These are phyloP conservation scores for Tulasnella calospora DNA, from an alignment of 768 basidiomycete genomes.

Conservation along the genomic window DNA sequence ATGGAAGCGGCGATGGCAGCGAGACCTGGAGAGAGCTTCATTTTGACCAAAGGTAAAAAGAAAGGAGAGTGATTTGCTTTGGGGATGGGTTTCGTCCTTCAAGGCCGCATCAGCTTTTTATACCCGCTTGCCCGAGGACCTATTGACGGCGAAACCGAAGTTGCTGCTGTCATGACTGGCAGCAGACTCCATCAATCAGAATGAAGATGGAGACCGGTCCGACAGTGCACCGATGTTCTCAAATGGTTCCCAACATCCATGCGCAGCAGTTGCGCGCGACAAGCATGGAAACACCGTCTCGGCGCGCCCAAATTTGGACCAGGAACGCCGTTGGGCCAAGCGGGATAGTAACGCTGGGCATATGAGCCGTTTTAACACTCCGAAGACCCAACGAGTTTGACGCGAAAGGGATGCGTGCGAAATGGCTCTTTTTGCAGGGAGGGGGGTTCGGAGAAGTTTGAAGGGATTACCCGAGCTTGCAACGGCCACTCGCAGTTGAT, in stretches of 20 bases:
- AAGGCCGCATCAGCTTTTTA: not conserved
- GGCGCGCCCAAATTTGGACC: not conserved
- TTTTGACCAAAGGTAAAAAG: not conserved
- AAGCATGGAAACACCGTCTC: not conserved
- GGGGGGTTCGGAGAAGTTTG: not conserved
- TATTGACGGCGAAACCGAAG: conserved; percentile 2
- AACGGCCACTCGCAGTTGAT: not conserved
- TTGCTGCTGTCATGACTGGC: not conserved
- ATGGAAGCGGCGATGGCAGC: conserved; percentile 13
- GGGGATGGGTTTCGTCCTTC: not conserved
- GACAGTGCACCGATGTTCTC: not conserved
- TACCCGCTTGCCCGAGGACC: not conserved
- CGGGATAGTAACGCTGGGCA: not conserved
- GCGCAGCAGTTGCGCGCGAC: not conserved
- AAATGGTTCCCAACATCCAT: not conserved
- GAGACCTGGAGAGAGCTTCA: conserved; percentile 21
- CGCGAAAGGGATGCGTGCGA: not conserved
- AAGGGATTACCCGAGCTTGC: conserved; percentile 3
- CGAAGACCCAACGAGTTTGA: not conserved
- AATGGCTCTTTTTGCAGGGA: not conserved
- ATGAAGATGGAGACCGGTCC: not conserved
- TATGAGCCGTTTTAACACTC: not conserved
- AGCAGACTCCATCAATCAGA: not conserved
- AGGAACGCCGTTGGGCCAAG: no score
- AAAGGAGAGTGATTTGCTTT: not conserved